Evolutionary conservation across 352 stramenopile genomes (phyloP).

Genomic region (Stephanocyclus meneghinianus): DNA sequence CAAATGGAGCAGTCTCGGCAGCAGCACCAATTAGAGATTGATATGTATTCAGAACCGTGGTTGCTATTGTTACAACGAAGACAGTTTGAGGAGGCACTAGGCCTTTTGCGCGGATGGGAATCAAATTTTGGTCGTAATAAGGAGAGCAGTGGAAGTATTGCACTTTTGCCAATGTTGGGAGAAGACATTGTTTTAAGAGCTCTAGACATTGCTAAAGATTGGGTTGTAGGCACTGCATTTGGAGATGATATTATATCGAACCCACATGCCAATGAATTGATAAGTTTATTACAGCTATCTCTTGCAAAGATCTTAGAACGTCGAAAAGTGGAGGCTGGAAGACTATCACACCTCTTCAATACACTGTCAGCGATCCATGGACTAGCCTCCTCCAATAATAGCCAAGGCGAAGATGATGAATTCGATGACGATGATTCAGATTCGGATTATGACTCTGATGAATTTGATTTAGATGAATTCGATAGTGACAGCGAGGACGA

Average conservation of each 20-base stretch:
- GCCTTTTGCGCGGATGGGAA: slow-evolving; percentile 28
- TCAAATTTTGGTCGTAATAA: slow-evolving; percentile 9
- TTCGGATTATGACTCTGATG: slow-evolving; percentile 11
- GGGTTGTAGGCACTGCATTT: slow-evolving; percentile 21
- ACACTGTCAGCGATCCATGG: neutral
- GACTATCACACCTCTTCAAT: slow-evolving; percentile 15
- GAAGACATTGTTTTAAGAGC: slow-evolving; percentile 34
- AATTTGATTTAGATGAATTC: slow-evolving; percentile 14
- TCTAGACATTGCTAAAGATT: slow-evolving; percentile 35
- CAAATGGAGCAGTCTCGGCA: slow-evolving; percentile 12
- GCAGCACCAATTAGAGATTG: slow-evolving; percentile 17
- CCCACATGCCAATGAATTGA: slow-evolving; percentile 26
- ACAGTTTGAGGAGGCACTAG: slow-evolving; percentile 28
- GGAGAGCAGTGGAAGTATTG: neutral
- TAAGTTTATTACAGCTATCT: slow-evolving; percentile 31
- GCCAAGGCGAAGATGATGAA: slow-evolving; percentile 19
- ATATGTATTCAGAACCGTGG: slow-evolving; percentile 32
- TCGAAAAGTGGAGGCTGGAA: slow-evolving; percentile 18
- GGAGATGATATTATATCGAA: slow-evolving; percentile 13
- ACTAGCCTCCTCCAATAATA: neutral
- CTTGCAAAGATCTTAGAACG: slow-evolving; percentile 22
- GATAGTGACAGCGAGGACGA: slow-evolving; percentile 19
- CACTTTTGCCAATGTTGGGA: slow-evolving; percentile 29
- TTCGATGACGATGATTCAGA: slow-evolving; percentile 21
- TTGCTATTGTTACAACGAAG: slow-evolving; percentile 32